Conservation (phyloP, 768 basidiomycete genomes). For the Suillus subaureus region DNA sequence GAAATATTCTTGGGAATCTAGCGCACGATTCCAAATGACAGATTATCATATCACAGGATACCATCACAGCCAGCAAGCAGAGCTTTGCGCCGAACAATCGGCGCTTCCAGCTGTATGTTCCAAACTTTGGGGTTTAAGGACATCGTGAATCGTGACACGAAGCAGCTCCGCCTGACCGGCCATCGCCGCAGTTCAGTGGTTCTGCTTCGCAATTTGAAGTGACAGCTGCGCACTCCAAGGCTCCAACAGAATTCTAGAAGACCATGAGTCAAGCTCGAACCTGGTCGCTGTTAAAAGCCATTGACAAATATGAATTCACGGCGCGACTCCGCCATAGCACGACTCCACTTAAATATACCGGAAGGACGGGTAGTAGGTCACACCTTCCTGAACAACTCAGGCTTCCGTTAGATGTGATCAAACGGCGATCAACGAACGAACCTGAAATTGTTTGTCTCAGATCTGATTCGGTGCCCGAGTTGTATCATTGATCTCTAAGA, state of each 20-base stretch:
- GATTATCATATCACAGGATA: background rate
- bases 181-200: background rate
- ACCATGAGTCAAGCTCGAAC: background rate
- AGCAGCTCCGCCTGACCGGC: background rate
- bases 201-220: background rate
- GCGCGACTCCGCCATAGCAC: background rate
- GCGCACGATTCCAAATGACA: background rate
- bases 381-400: background rate
- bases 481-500: background rate
- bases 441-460: background rate
- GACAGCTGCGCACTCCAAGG: background rate
- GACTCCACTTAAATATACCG: background rate
- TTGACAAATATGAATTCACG: background rate
- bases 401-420: background rate
- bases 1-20: background rate
- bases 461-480: background rate
- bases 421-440: background rate
- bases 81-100: background rate
- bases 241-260: background rate
- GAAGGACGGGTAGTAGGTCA: background rate
- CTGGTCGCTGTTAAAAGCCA: background rate
- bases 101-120: background rate
- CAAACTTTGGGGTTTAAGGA: background rate
- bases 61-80: background rate
- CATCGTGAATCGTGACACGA: background rate